phyloP scores from a whole-genome alignment of 2,329 filamentous ascomycete species.

The Penicillium sp. region DNA sequence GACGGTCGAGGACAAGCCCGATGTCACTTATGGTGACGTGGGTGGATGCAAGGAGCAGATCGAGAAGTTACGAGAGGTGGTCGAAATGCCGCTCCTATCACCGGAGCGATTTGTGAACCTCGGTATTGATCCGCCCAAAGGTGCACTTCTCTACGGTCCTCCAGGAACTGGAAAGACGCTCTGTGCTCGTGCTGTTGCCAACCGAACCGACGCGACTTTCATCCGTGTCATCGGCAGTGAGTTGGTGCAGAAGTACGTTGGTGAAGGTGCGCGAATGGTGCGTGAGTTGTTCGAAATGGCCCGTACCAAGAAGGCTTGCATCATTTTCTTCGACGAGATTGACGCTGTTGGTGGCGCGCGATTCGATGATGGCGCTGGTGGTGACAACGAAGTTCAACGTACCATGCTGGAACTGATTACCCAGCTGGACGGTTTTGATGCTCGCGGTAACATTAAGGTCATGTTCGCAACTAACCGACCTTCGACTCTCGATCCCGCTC shows the following conservation, averaged over 20 bases:
- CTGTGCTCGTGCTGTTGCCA: conserved; percentile 93
- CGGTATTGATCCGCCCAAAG: conserved; percentile 98
- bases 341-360: conserved; percentile 92
- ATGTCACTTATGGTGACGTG: conserved; percentile 97
- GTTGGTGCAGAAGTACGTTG: conserved; percentile 97
- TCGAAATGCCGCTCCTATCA: conserved; percentile 95
- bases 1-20: conserved; percentile 99
- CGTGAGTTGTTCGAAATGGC: conserved; percentile 99
- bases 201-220: conserved; percentile 96
- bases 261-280: conserved; percentile 97
- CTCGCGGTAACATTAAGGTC: conserved; percentile 96
- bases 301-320: conserved; percentile 97
- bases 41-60: conserved; percentile 99
- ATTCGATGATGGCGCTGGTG: conserved; percentile 93
- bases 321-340: conserved; percentile 99
- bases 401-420: conserved; percentile 98
- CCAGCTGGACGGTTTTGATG: conserved; percentile 93
- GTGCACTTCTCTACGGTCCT: conserved; percentile 90
- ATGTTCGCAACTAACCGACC: conserved; percentile 99
- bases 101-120: conserved; percentile 96
- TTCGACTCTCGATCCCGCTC: conserved; percentile 88
- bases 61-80: conserved; percentile 96
- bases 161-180: conserved; percentile 99
- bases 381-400: conserved; percentile 95
- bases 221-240: conserved; percentile 98